Conservation (phyloP, 805 yeast genomes). For the Kluyveromyces nonfermentans region DNA sequence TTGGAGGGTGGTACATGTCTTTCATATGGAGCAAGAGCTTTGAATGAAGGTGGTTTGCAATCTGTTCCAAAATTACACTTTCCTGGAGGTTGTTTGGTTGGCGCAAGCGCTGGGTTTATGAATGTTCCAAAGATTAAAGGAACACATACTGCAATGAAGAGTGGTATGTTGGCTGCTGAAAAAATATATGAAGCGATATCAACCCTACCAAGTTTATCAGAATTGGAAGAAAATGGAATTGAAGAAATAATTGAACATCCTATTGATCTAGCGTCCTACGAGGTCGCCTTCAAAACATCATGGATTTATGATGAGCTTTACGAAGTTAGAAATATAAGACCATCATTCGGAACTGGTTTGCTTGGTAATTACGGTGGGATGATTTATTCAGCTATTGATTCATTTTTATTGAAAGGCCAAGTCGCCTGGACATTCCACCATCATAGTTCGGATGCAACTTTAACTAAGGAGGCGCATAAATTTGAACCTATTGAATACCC, state of each 20-base stretch:
- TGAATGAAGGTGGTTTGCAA: conserved; percentile 95
- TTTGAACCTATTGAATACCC: conserved; percentile 76
- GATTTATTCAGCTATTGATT: conserved; percentile 72
- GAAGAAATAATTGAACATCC: conserved; percentile 33
- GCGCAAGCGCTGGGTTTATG: conserved; percentile 94
- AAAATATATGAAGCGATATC: conserved; percentile 49
- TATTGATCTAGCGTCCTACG: conserved; percentile 49
- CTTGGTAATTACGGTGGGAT: conserved; percentile 71
- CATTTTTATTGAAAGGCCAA: conserved; percentile 66
- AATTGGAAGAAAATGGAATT: conserved; percentile 34
- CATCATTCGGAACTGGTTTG: conserved; percentile 72
- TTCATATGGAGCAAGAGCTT: conserved; percentile 90
- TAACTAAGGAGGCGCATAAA: conserved; percentile 59
- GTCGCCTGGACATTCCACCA: conserved; percentile 84
- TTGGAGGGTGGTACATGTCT: conserved; percentile 87
- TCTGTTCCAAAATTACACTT: conserved; percentile 82
- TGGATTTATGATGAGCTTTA: conserved; percentile 83
- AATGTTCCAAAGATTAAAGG: conserved; percentile 98
- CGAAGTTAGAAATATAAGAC: conserved; percentile 84
- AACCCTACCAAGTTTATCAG: conserved; percentile 32
- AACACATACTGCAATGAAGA: conserved; percentile 93
- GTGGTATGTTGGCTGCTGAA: conserved; percentile 94
- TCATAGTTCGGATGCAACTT: conserved; percentile 57
- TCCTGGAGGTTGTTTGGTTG: conserved; percentile 95
- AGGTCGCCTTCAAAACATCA: conserved; percentile 55